Base-by-base conservation (phyloP, 352 stramenopile species). In the Phytophthora citricola region DNA sequence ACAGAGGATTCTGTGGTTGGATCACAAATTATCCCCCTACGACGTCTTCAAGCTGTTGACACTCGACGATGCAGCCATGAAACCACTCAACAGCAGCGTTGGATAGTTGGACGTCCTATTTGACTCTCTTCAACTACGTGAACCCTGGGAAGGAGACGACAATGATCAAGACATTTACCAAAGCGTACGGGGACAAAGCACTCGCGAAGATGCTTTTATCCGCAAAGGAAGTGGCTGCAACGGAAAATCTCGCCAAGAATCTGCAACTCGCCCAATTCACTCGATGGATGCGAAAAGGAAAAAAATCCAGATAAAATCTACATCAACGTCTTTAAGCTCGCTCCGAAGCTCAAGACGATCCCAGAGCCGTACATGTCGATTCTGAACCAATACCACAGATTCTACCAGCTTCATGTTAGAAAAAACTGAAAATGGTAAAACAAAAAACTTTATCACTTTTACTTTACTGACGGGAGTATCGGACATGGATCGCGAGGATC, bases 401-500 rank as follows among this genome's bases (percentile, higher is more conserved):
- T 40, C 14, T 31, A 31, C 27, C 10, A 41, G 36, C 14, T 41
- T 14, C 9, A 41, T 41, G 36, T 41, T 41, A 10, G 39, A 14
- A 41, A 41, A n/a, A n/a, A 6, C 36, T n/a, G 36, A 14, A 41
- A n/a, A n/a, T 14, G 11, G 36, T 0, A 45, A 10, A 12, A 24
- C 17, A 20, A 20, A 20, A 20, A 20, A 20, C 17, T 54, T 54
- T 31, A 31, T 7, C 8, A 31, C 4, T 31, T 32, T 10, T 26
- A 26, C 4, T 26, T 32, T 32, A 32, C 29, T 34, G 29, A 56
- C 11, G 49, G 34, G 15, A 56, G 49, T 45, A 85, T 73, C 22
- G 76, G 76, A 15, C 73, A 83, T 26, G 71, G 71, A 12, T 79
- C 71, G 7, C 73, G 61, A 3, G 76, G 71, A 27, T 85, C 71